Percentiles rank a stretch among this genome's conserved stretches.
Conservation (phyloP, 176 grass and related monocot species). For the Aegilops speltoides region DNA sequence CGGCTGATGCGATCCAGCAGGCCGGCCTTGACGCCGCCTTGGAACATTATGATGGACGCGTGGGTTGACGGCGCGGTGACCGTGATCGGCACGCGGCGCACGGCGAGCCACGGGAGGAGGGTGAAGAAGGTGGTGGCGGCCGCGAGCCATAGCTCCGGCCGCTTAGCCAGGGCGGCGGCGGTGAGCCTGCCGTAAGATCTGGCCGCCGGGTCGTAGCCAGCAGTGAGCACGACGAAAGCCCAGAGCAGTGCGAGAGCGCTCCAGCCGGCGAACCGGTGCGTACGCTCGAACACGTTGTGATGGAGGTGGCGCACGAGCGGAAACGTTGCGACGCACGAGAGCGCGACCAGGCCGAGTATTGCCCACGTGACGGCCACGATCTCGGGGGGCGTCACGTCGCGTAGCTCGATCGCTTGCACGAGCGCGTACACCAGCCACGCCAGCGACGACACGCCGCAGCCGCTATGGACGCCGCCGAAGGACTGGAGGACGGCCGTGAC, state of each 20-base stretch:
- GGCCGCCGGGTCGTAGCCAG: slow-evolving; percentile 37
- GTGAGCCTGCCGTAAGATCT: slow-evolving; percentile 40
- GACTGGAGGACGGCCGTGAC: slow-evolving; percentile 61
- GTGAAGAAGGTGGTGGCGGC: slow-evolving; percentile 59
- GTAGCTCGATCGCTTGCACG: not conserved
- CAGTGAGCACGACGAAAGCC: slow-evolving; percentile 56
- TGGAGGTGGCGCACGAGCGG: slow-evolving; percentile 74
- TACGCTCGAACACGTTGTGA: slow-evolving; percentile 79
- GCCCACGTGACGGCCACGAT: slow-evolving; percentile 47
- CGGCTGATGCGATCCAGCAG: slow-evolving; percentile 71
- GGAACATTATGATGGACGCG: slow-evolving; percentile 62
- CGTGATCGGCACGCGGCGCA: slow-evolving; percentile 51
- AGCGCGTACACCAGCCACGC: slow-evolving; percentile 64
- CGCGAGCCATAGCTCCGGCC: slow-evolving; percentile 55
- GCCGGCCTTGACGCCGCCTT: slow-evolving; percentile 47
- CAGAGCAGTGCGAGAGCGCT: slow-evolving; percentile 57
- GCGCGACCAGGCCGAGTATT: slow-evolving; percentile 48
- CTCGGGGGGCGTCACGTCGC: slow-evolving; percentile 16
- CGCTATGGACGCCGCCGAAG: slow-evolving; percentile 64
- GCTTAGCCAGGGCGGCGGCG: slow-evolving; percentile 16
- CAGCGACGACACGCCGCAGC: slow-evolving; percentile 65
- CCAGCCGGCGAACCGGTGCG: slow-evolving; percentile 75
- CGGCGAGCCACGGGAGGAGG: slow-evolving; percentile 58
- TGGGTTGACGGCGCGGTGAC: slow-evolving; percentile 52
- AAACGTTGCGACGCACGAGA: slow-evolving; percentile 61